Percentiles rank a stretch among this genome's conserved stretches.
These are phyloP conservation scores for Posidonia australis DNA, from an alignment of 106 monocot genomes.

Conservation along the genomic window DNA sequence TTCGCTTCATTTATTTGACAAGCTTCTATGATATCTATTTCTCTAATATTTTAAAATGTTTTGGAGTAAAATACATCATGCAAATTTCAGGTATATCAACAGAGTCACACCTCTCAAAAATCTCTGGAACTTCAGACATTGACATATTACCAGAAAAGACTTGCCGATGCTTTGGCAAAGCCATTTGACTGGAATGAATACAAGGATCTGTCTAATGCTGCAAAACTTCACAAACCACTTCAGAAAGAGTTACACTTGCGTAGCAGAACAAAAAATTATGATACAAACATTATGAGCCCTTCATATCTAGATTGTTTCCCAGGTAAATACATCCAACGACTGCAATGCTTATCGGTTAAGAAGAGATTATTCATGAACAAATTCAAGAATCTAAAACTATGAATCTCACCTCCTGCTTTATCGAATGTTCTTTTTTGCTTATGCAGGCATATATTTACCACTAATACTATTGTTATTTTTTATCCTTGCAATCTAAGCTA, in stretches of 20 bases:
- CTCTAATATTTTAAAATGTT: too few species aligned
- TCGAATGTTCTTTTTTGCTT: too few species aligned
- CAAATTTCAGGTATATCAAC: neutral
- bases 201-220: neutral
- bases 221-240: neutral
- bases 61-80: too few species aligned
- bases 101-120: neutral
- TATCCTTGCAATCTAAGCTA: too few species aligned
- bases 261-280: neutral
- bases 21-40: too few species aligned
- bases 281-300: neutral
- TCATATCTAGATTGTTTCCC: conserved; percentile 1
- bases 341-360: too few species aligned
- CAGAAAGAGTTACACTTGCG: neutral
- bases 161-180: neutral
- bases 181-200: neutral
- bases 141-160: neutral
- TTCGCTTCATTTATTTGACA: too few species aligned
- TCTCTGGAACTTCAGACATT: neutral
- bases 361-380: too few species aligned
- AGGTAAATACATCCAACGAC: neutral
- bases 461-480: too few species aligned
- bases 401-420: too few species aligned
- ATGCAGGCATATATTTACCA: too few species aligned
- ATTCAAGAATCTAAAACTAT: too few species aligned